phyloP scores from a whole-genome alignment of 176 grass and related monocot genomes.

The Metroxylon sagu region DNA sequence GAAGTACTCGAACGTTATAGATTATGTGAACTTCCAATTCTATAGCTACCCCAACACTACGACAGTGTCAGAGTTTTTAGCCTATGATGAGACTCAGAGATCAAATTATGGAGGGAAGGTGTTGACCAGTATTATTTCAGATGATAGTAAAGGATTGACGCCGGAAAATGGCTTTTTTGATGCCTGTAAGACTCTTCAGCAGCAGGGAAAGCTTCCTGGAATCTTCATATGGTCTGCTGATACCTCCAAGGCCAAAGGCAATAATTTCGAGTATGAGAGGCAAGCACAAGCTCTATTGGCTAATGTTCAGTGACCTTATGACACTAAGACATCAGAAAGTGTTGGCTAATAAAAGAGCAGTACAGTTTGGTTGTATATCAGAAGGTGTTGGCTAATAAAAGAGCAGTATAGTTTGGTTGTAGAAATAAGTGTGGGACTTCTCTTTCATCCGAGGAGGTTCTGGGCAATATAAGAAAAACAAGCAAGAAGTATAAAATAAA shows the following conservation, averaged over 20 bases:
- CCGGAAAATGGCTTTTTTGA: constrained; percentile 28
- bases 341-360: no score
- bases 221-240: constrained; percentile 86
- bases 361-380: no score
- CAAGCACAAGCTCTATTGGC: no score
- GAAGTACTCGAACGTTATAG: constrained; percentile 29
- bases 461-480: no score
- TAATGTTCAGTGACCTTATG: no score
- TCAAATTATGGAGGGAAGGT: constrained; percentile 60
- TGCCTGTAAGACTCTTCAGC: constrained; percentile 47
- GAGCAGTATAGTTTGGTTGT: no score
- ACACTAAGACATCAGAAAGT: no score
- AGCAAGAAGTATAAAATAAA: no score
- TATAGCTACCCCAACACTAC: constrained; percentile 44
- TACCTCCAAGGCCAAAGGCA: constrained; percentile 22
- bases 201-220: constrained; percentile 43
- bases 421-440: no score
- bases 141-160: constrained; percentile 22
- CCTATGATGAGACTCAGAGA: constrained; percentile 37
- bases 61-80: constrained; percentile 37
- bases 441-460: no score
- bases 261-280: constrained; percentile 53
- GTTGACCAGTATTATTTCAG: constrained; percentile 68
- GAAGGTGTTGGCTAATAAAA: no score
- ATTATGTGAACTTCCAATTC: constrained; percentile 95